phyloP scores from a whole-genome alignment of 495 filamentous ascomycete species.

The Hypoxylon trugodes region DNA sequence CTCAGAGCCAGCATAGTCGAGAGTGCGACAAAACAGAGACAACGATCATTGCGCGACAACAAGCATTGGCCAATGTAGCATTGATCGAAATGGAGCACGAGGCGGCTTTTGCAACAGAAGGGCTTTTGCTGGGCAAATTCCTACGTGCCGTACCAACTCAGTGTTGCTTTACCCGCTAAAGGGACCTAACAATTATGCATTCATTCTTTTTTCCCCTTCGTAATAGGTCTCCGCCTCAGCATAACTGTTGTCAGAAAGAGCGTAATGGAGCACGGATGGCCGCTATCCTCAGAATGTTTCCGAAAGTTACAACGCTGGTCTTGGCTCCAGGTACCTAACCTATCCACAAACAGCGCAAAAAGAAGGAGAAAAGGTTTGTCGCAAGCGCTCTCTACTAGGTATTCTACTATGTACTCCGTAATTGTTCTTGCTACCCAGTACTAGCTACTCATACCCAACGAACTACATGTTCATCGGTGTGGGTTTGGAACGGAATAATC shows the following conservation, averaged over 20 bases:
- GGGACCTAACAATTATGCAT: conserved; percentile 31
- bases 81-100: conserved; percentile 39
- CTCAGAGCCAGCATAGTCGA: conserved; percentile 24
- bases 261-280: conserved; percentile 23
- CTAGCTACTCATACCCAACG: conserved; percentile 6
- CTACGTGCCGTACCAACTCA: conserved; percentile 18
- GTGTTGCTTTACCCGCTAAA: conserved; percentile 24
- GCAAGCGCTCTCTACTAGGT: not conserved
- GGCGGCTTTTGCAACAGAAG: conserved; percentile 41
- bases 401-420: no score
- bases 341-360: conserved; percentile 9
- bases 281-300: conserved; percentile 17
- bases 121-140: conserved; percentile 37
- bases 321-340: conserved; percentile 2
- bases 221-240: conserved; percentile 14
- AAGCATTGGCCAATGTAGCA: conserved; percentile 40
- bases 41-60: conserved; percentile 31
- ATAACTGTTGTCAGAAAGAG: conserved; percentile 1
- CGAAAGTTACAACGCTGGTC: conserved; percentile 16
- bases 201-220: no score
- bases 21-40: conserved; percentile 41
- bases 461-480: conserved; percentile 7
- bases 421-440: no score
- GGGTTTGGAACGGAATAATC: conserved; percentile 10
- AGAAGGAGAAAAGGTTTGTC: conserved; percentile 14